phyloP scores from a whole-genome alignment of 305 asterid genomes.

The Fraxinus paxiana region DNA sequence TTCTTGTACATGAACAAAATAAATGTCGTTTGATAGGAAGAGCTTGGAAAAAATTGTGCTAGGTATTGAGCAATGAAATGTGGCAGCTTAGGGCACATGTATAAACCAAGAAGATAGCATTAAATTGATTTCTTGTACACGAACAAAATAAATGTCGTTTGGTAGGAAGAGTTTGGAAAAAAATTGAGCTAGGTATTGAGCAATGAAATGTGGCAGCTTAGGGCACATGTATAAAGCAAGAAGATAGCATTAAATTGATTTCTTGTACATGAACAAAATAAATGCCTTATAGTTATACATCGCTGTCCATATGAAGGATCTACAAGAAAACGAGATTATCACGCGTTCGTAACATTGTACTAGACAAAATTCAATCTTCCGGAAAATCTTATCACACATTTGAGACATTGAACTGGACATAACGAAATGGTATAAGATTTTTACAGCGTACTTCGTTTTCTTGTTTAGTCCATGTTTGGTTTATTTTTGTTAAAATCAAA shows the following conservation, averaged over 20 bases:
- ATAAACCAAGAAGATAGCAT: background rate
- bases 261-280: background rate
- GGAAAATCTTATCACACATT: background rate
- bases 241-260: background rate
- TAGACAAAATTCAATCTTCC: background rate
- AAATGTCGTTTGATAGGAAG: background rate
- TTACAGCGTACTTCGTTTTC: background rate
- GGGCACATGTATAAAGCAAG: constrained; percentile 18
- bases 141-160: background rate
- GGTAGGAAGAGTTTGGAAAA: background rate
- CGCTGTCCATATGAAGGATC: background rate
- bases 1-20: background rate
- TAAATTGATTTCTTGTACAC: background rate
- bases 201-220: constrained; percentile 33
- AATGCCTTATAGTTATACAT: background rate
- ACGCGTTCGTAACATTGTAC: background rate
- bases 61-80: constrained; percentile 28
- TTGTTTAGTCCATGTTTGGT: background rate
- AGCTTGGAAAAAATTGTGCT: background rate
- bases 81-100: constrained; percentile 34
- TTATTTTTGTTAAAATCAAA: too few species aligned
- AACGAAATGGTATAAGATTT: too few species aligned
- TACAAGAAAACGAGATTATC: background rate
- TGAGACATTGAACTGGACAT: background rate
- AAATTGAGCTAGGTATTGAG: constrained; percentile 16